phyloP scores from a whole-genome alignment of 139 green algal genomes.

The Micractinium sp. region DNA sequence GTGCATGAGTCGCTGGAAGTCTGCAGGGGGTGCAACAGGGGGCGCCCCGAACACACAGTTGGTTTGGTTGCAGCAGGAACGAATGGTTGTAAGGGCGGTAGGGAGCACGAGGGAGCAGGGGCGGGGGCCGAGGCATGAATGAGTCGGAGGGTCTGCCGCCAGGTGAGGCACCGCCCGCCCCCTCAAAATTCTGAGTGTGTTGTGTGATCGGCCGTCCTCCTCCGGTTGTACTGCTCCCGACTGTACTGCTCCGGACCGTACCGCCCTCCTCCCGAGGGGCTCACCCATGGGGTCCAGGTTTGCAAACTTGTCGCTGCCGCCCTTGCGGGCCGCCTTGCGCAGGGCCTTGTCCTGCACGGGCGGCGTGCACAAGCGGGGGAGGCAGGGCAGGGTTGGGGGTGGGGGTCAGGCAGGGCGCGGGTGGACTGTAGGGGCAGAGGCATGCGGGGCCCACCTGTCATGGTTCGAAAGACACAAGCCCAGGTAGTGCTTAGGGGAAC shows the following conservation, averaged over 20 bases:
- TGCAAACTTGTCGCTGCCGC: not conserved
- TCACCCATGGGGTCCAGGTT: slow-evolving; percentile 43
- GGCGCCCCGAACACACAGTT: no score
- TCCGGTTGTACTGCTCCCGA: no score
- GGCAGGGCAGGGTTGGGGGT: not conserved
- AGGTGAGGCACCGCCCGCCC: no score
- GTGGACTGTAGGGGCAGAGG: not conserved
- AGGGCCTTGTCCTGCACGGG: slow-evolving; percentile 37
- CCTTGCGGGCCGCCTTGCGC: slow-evolving; percentile 45
- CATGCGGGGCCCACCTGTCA: no score
- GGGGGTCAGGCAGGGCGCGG: no score
- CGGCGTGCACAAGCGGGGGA: not conserved
- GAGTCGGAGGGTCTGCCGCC: no score
- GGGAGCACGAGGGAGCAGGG: not conserved
- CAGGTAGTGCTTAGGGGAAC: no score
- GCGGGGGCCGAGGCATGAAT: no score
- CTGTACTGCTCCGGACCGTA: no score
- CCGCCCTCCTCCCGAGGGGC: not conserved
- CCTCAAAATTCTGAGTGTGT: no score
- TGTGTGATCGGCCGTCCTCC: no score
- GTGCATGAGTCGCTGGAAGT: slow-evolving; percentile 80
- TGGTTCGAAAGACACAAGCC: no score
- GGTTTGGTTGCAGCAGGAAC: not conserved
- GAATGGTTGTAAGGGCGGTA: not conserved
- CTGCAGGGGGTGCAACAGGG: slow-evolving; percentile 13